Evolutionary conservation across 306 rosid genomes (phyloP), one percentile per base, ranked within the genome.

Genomic region (Castanea mollissima): DNA sequence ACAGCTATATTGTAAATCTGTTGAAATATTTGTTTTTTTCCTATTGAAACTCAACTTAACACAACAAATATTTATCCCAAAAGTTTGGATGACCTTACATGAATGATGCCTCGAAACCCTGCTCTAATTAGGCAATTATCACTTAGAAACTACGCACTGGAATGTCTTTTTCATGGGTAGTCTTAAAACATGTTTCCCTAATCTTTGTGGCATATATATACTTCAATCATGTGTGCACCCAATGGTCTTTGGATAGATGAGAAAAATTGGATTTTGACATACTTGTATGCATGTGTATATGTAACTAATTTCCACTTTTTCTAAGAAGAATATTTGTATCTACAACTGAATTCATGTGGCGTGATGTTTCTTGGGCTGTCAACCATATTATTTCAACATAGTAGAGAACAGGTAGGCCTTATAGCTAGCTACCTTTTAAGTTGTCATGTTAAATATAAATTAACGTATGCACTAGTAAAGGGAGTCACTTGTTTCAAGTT

Each of bases 361-460:
- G 8, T 58, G 65, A 4, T 59, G 32, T 20, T 59, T 23, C 31
- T 59, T 59, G 65, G 65, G 65, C 65, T 59, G 29, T 59, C 29
- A 59, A 59, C 65, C 31, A 20, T 3, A 23, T 59, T 21, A 23
- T 59, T 21, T 58, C 16, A 19, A 21, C 32, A 3, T 23, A 0
- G 65, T 59, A 23, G 27, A 59, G 32, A 27, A 59, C 31, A 59
- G 31, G 65, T 23, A 23, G 16, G 65, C 4, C 65, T 23, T 11
- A 5, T 59, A 11, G 32, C 54, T 59, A 59, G 65, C 54, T 49
- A 49, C 54, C 54, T 49, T 3, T 1, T 49, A 49, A 12, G 54
- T 20, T 59, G 65, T 32, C 60, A 44, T 76, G 44, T 56, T 31
- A 41, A n/a, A 52, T 57, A 78, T n/a, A 67, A 76, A 80, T 74